Evolutionary conservation across 192 early-diverging fungal genomes (phyloP).

Genomic region (Backusella mclennaniae): DNA sequence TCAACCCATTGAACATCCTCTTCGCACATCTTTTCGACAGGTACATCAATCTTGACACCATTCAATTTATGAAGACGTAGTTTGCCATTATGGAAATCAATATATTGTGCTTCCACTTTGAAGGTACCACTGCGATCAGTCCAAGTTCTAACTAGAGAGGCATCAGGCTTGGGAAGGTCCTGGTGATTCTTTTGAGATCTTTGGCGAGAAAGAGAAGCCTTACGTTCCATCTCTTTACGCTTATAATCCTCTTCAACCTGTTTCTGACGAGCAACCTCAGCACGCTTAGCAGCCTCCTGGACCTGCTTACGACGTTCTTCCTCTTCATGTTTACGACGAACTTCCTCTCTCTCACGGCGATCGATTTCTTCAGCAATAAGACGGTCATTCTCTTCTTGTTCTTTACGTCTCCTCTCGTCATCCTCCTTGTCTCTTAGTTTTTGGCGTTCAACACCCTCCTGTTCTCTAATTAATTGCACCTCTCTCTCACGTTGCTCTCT

Average conservation of each 20-base stretch:
- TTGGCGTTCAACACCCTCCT: slow-evolving; percentile 16
- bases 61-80: slow-evolving; percentile 94
- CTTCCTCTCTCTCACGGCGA: slow-evolving; percentile 3
- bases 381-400: slow-evolving; percentile 12
- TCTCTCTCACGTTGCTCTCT: slow-evolving; percentile 10
- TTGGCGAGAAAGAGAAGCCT: background rate
- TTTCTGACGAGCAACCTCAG: slow-evolving; percentile 19
- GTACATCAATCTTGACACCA: slow-evolving; percentile 91
- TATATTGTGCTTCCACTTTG: slow-evolving; percentile 88
- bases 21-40: slow-evolving; percentile 81
- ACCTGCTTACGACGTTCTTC: slow-evolving; percentile 30
- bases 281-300: slow-evolving; percentile 29
- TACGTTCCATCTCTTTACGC: slow-evolving; percentile 29
- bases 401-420: slow-evolving; percentile 24
- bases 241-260: slow-evolving; percentile 34
- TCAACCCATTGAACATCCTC: slow-evolving; percentile 55
- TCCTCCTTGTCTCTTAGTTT: slow-evolving; percentile 22
- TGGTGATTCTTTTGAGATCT: slow-evolving; percentile 1
- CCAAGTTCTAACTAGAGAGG: slow-evolving; percentile 69
- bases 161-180: slow-evolving; percentile 30
- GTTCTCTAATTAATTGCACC: background rate
- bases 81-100: slow-evolving; percentile 77
- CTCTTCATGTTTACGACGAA: slow-evolving; percentile 31
- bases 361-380: slow-evolving; percentile 31
- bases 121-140: slow-evolving; percentile 90